Conservation (phyloP, 2,329 filamentous ascomycete species). For the Pseudonectria buxi region DNA sequence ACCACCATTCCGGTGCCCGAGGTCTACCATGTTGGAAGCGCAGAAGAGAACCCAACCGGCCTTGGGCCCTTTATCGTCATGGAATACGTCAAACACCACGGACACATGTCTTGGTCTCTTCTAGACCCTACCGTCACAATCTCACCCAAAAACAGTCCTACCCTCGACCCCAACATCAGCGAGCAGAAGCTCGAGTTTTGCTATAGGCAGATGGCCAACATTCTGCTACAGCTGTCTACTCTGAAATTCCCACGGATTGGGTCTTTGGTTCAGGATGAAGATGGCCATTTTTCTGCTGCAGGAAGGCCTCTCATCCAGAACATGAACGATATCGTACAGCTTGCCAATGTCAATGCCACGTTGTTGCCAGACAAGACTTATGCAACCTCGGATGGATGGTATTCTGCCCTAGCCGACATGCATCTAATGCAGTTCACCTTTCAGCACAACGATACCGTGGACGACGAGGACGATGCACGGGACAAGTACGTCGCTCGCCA, state of each 20-base stretch:
- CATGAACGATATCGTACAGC: slow-evolving; percentile 31
- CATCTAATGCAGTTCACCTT: slow-evolving; percentile 30
- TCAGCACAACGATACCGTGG: slow-evolving; percentile 32
- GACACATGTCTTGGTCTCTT: slow-evolving; percentile 23
- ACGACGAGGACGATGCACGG: slow-evolving; percentile 22
- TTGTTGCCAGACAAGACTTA: slow-evolving; percentile 22
- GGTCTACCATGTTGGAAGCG: slow-evolving; percentile 25
- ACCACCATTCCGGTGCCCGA: slow-evolving; percentile 30
- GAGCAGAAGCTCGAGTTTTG: slow-evolving; percentile 26
- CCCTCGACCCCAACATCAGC: slow-evolving; percentile 28
- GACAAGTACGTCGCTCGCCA: slow-evolving; percentile 28
- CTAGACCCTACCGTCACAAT: slow-evolving; percentile 17
- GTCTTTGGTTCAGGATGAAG: slow-evolving; percentile 23
- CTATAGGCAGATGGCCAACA: slow-evolving; percentile 35
- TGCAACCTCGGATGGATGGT: slow-evolving; percentile 25
- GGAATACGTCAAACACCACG: slow-evolving; percentile 27
- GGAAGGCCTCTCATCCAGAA: slow-evolving; percentile 31
- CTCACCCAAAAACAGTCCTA: slow-evolving; percentile 19
- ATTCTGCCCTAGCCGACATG: slow-evolving; percentile 27
- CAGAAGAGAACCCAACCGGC: slow-evolving; percentile 25
- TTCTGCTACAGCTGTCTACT: slow-evolving; percentile 33
- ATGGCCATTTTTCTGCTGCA: slow-evolving; percentile 18
- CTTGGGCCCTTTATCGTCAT: slow-evolving; percentile 33
- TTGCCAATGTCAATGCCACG: slow-evolving; percentile 15
- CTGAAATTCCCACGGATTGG: slow-evolving; percentile 32